phyloP scores from a whole-genome alignment of 306 rosid species.

The Crotalaria pallida region DNA sequence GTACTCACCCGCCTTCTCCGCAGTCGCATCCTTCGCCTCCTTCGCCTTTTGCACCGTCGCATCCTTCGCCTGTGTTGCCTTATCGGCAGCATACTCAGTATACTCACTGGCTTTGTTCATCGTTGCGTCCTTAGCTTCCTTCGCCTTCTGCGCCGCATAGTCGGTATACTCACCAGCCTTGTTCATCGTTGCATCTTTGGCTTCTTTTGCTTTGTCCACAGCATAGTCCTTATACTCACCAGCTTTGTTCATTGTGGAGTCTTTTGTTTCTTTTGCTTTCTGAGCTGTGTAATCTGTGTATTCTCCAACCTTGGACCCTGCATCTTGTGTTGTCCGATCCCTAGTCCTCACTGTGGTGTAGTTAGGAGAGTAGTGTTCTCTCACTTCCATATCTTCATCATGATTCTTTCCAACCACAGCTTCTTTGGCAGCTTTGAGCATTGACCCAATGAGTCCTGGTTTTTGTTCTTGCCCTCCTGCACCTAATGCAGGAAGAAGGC shows the following conservation, averaged over 20 bases:
- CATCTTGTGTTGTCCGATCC: not conserved
- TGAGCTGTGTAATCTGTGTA: constrained; percentile 13
- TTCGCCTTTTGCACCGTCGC: constrained; percentile 5
- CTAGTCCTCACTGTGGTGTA: not conserved
- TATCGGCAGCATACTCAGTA: constrained; percentile 2
- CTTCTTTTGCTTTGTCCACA: constrained; percentile 20
- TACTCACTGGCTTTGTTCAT: constrained; percentile 14
- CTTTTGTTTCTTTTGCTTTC: constrained; percentile 7
- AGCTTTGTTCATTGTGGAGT: not conserved
- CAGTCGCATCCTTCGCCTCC: constrained; percentile 14
- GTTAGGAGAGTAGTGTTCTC: not conserved
- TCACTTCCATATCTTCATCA: not conserved
- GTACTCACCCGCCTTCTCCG: constrained; percentile 17
- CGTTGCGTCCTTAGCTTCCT: not conserved
- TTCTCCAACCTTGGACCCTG: not conserved
- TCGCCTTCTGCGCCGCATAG: not conserved
- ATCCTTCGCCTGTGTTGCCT: constrained; percentile 30
- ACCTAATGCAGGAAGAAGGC: not conserved
- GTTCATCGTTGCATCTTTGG: constrained; percentile 15
- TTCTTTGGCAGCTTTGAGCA: constrained; percentile 57
- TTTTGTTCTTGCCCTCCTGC: not conserved
- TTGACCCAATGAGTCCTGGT: constrained; percentile 54
- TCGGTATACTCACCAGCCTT: constrained; percentile 17
- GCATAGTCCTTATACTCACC: constrained; percentile 19
- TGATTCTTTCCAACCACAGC: constrained; percentile 57